Conservation (phyloP, 495 filamentous ascomycete genomes). For the Penicillium steckii region DNA sequence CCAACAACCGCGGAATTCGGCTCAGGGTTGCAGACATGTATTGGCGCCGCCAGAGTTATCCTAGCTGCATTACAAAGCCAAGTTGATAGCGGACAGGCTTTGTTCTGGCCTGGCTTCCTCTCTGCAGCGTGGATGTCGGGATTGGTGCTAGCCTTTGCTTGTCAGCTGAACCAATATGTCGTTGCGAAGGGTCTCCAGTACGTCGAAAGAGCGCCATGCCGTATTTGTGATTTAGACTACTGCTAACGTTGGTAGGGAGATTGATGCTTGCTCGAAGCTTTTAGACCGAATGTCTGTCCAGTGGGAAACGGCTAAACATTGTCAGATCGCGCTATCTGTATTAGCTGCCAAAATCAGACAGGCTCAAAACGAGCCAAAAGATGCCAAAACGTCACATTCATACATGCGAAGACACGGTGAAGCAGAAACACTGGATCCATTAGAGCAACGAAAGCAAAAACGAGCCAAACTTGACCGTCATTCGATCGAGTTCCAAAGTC, state of each 20-base stretch:
- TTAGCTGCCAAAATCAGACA: conserved; percentile 28
- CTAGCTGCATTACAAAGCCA: conserved; percentile 33
- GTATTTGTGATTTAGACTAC: too few relatives aligned
- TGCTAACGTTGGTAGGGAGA: conserved; percentile 24
- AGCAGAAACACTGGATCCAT: neutral
- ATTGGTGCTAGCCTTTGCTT: conserved; percentile 40
- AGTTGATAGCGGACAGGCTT: conserved; percentile 26
- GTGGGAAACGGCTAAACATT: conserved; percentile 44
- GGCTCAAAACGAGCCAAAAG: neutral
- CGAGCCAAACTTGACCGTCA: neutral
- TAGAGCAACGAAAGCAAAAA: neutral
- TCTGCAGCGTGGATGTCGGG: conserved; percentile 44
- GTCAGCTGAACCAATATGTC: conserved; percentile 40
- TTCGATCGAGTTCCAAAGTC: neutral
- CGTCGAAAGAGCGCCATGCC: conserved; percentile 13
- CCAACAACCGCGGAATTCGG: conserved; percentile 36
- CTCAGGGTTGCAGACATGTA: conserved; percentile 42
- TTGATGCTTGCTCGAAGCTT: conserved; percentile 29
- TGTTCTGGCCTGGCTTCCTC: conserved; percentile 43
- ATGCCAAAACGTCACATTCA: conserved; percentile 5
- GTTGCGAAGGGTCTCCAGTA: conserved; percentile 34
- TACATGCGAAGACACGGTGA: conserved; percentile 10
- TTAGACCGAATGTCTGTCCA: conserved; percentile 35
- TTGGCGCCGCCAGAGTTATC: conserved; percentile 37
- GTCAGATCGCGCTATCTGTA: conserved; percentile 31